Evolutionary conservation across 805 yeast genomes (phyloP).

Genomic region (Zygotorulaspora danielsina): DNA sequence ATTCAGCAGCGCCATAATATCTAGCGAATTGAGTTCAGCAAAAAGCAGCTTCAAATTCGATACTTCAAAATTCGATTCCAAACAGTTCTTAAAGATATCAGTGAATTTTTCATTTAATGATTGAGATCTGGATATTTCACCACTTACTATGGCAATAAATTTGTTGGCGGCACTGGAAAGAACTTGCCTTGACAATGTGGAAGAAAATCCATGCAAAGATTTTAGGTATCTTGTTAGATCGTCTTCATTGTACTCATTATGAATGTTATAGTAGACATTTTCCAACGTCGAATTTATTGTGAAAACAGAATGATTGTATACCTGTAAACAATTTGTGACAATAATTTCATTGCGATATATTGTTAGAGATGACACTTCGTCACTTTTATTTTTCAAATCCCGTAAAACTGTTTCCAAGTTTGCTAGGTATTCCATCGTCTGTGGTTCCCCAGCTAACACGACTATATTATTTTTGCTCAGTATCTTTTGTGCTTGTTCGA

Average conservation of each 20-base stretch:
- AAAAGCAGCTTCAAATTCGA: constrained; percentile 39
- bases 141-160: constrained; percentile 38
- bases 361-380: constrained; percentile 56
- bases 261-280: constrained; percentile 25
- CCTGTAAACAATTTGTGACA: constrained; percentile 29
- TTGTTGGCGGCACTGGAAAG: constrained; percentile 34
- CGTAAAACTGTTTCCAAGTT: constrained; percentile 67
- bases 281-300: constrained; percentile 30
- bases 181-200: constrained; percentile 38
- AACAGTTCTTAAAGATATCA: constrained; percentile 39
- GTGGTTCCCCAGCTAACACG: constrained; percentile 20
- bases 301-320: constrained; percentile 34
- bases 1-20: constrained; percentile 38
- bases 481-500: constrained; percentile 42
- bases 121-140: constrained; percentile 32
- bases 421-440: constrained; percentile 53
- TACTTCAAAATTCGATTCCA: constrained; percentile 42
- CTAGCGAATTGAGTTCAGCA: constrained; percentile 38
- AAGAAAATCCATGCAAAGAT: constrained; percentile 40
- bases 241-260: constrained; percentile 22
- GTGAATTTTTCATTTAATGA: constrained; percentile 34
- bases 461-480: constrained; percentile 26
- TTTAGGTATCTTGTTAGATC: constrained; percentile 33
- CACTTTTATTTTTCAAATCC: constrained; percentile 58
- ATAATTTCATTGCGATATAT: constrained; percentile 35